These are phyloP conservation scores for Neonectria neomacrospora DNA, from an alignment of 2,329 filamentous ascomycete species.

Conservation along the genomic window DNA sequence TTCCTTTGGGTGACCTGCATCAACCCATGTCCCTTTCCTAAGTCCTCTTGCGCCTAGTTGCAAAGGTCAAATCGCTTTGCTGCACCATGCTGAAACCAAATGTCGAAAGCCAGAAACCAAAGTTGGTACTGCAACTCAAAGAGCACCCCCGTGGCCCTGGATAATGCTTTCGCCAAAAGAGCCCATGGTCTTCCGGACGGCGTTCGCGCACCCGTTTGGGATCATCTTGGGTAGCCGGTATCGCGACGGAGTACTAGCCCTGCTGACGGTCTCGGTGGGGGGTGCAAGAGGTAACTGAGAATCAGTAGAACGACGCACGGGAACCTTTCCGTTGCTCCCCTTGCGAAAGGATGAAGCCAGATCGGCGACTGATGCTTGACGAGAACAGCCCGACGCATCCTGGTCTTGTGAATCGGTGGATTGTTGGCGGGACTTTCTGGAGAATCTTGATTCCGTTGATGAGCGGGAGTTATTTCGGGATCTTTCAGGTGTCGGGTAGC, in stretches of 20 bases:
- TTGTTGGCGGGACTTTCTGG: slow-evolving; percentile 1
- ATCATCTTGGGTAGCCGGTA: slow-evolving; percentile 26
- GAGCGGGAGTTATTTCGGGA: slow-evolving; percentile 24
- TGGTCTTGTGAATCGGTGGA: background rate
- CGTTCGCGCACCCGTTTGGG: slow-evolving; percentile 15
- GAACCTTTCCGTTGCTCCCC: slow-evolving; percentile 8
- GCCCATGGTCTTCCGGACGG: slow-evolving; percentile 17
- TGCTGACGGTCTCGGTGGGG: background rate
- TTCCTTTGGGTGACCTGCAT: slow-evolving; percentile 2
- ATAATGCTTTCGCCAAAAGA: slow-evolving; percentile 17
- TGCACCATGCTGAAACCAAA: slow-evolving; percentile 13
- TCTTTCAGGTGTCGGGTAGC: slow-evolving; percentile 10
- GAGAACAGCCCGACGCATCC: slow-evolving; percentile 2
- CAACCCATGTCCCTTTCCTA: background rate
- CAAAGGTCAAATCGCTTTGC: background rate
- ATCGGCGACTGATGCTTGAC: slow-evolving; percentile 19
- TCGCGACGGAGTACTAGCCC: slow-evolving; percentile 1
- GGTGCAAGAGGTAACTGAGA: background rate
- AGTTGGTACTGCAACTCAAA: background rate
- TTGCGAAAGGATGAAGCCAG: slow-evolving; percentile 16
- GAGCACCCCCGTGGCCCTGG: slow-evolving; percentile 2
- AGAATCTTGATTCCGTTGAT: slow-evolving; percentile 12
- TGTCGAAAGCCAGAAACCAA: background rate
- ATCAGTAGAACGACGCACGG: slow-evolving; percentile 20
- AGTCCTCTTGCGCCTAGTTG: background rate